Evolutionary conservation across 441 rosid genomes (phyloP), one percentile per base, ranked within the genome.

Genomic region (Gossypium trilobum): DNA sequence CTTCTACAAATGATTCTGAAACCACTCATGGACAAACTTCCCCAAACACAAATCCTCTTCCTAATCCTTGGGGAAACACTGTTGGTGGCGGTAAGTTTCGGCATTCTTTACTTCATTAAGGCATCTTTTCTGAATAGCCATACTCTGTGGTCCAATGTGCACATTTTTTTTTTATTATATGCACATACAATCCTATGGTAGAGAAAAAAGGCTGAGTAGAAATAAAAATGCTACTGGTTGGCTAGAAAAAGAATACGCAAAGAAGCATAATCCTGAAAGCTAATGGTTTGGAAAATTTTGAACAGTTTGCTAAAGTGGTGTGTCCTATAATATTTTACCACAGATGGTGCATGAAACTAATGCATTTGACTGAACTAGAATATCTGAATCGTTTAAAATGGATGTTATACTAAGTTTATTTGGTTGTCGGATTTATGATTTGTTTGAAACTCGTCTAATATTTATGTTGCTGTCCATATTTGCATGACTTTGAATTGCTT

Each of bases 21-120:
- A 61, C 85, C 0, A 79, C 80, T 56, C 51, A 80, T 16, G 87
- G 80, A 14, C 81, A 78, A 55, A 57, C 84, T 73, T 73, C 78
- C 33, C 92, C 92, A 36, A 87, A 85, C 70, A 73, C 87, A 68
- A 86, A 80, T 70, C 95, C 90, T n/a, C 86, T 87, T 74, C 88
- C 90, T 64, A 87, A 86, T 64, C 95, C 95, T 71, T 86, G 90
- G 95, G 81, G 82, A 75, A 79, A 71, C 61, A 74, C 85, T 0
- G 79, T 78, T 71, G 90, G 82, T 0, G 78, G 83, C 64, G 90
- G 89, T 86, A 78, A 78, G 84, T 67, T 72, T 56, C 79, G 33
- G 17, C 23, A 55, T 71, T 56, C 17, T 20, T 1, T 31, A 59
- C 46, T 20, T 14, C 14, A 3, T 67, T 36, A 16, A 36, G 61